Percentiles rank a stretch among this genome's conserved stretches.
phyloP scores from a whole-genome alignment of 257 asterid genomes.

The Solanum pinnatisectum region DNA sequence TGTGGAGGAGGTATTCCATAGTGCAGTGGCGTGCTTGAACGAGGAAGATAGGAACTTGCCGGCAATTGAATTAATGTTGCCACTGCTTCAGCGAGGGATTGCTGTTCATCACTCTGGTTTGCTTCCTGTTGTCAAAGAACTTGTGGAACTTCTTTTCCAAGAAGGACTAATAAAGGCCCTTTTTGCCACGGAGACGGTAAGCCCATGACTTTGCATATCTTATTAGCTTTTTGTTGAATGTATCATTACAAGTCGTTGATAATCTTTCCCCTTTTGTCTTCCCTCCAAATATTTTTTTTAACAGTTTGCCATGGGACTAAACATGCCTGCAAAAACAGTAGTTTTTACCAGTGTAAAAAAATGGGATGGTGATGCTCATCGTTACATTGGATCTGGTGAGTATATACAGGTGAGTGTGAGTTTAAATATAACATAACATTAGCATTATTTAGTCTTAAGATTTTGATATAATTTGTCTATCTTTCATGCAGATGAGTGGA shows the following conservation, averaged over 20 bases:
- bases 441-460: neutral
- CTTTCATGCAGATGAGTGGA: constrained; percentile 80
- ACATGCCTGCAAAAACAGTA: constrained; percentile 99
- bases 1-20: constrained; percentile 81
- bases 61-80: constrained; percentile 90
- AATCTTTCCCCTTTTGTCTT: constrained; percentile 4
- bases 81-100: constrained; percentile 90
- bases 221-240: neutral
- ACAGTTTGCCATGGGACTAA: constrained; percentile 96
- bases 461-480: neutral
- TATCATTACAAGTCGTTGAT: neutral
- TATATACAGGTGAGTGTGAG: constrained; percentile 77
- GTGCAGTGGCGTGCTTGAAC: constrained; percentile 69
- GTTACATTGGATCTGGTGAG: constrained; percentile 93
- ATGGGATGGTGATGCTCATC: constrained; percentile 98
- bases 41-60: constrained; percentile 93
- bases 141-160: constrained; percentile 95
- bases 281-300: neutral
- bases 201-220: neutral
- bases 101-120: constrained; percentile 99
- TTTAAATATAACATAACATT: neutral
- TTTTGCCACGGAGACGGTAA: constrained; percentile 97
- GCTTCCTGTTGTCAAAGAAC: constrained; percentile 93
- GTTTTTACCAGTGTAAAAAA: constrained; percentile 86
- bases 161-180: constrained; percentile 97